Evolutionary conservation across 2,329 filamentous ascomycete genomes (phyloP), one percentile per base, ranked within the genome.

Genomic region (Diaporthe sp.): DNA sequence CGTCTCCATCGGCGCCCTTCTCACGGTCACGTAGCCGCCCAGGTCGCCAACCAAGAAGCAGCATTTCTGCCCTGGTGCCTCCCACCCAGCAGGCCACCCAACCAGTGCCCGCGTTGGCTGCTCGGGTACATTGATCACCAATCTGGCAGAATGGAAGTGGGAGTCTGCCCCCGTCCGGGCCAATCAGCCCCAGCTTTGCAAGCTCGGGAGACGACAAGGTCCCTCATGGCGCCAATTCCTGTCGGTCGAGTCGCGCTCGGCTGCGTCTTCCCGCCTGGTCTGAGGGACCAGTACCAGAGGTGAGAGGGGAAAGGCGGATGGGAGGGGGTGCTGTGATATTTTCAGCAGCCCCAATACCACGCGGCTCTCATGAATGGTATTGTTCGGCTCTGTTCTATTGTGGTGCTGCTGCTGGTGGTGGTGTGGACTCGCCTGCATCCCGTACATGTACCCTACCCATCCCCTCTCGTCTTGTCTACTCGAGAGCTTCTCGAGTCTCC

Each of bases 161-260:
- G 62, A 57, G 58, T 37, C 42, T 25, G 57, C 55, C 46, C 28
- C 53, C 57, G 25, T 39, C 28, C 62, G 15, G 37, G 39, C 73
- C 75, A 76, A 75, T 75, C 75, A 76, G 37, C 37, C 65, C 53
- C 70, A 28, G 59, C 55, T 62, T 62, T 62, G 61, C 42, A 44
- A 59, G 55, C 55, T 53, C 65, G 74, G 55, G 39, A 70, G 46
- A 49, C 58, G 42, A 73, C 74, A 65, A 55, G 62, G 61, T 44
- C 74, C 65, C 55, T 28, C 28, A 76, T 70, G 69, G 75, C 75
- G 75, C 73, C 73, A 75, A 62, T 68, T 55, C 57, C 53, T 67
- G 42, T 39, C 58, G 59, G 28, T 53, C 69, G 37, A 58, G 71
- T 73, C 74, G 70, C 42, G 34, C 39, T 72, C 39, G 74, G 59